Conservation (phyloP, 2,329 filamentous ascomycete species). For the Apiospora rasikravindrae region DNA sequence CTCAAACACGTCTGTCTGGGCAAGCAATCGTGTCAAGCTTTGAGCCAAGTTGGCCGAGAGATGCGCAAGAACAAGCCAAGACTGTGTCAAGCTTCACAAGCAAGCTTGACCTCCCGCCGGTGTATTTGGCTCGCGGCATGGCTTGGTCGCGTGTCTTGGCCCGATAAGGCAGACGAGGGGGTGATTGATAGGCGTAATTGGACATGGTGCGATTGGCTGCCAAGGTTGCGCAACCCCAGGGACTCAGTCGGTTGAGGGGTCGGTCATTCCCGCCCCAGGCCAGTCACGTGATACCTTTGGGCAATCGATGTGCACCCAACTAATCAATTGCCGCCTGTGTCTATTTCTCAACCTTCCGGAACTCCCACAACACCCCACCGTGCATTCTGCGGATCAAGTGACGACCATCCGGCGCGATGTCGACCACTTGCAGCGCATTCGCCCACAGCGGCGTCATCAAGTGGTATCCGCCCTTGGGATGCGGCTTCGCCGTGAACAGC, state of each 20-base stretch:
- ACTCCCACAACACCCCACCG: conserved; percentile 15
- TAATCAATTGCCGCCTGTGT: no score
- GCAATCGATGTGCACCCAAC: neutral
- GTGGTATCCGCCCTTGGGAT: neutral
- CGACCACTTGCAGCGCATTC: neutral
- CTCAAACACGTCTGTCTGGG: neutral
- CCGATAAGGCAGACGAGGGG: neutral
- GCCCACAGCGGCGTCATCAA: neutral
- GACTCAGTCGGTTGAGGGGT: no score
- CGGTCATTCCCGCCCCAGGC: neutral
- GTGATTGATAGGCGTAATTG: neutral
- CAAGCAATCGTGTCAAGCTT: neutral
- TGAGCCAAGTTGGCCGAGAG: conserved; percentile 12
- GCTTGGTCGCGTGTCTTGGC: conserved; percentile 13
- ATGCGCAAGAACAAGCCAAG: conserved; percentile 2
- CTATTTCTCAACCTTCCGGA: neutral
- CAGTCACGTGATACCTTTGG: neutral
- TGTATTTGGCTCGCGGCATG: neutral
- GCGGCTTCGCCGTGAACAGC: neutral
- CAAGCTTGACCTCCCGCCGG: neutral
- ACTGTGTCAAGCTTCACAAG: conserved; percentile 1
- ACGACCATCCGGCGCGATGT: neutral
- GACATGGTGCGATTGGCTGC: neutral
- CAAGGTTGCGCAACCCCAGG: neutral
- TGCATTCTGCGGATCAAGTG: neutral